phyloP scores from a whole-genome alignment of 23 red algal species.

The Gracilaria caudata region DNA sequence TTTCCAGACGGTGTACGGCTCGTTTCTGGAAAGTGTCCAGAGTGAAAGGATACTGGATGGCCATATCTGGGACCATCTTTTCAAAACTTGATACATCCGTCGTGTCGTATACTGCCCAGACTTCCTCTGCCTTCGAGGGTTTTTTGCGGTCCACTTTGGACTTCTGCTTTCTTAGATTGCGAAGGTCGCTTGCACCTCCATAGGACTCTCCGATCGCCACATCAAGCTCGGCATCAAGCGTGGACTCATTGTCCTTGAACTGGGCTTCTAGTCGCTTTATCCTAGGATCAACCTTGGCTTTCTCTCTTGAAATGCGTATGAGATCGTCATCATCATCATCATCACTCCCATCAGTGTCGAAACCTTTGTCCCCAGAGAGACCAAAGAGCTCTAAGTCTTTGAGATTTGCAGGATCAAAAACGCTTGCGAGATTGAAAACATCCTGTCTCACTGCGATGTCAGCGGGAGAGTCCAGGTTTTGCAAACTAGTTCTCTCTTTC shows the following conservation, averaged over 20 bases:
- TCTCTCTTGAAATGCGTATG: neutral
- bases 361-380: slow-evolving; percentile 5
- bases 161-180: slow-evolving; percentile 25
- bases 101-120: slow-evolving; percentile 72
- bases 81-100: slow-evolving; percentile 77
- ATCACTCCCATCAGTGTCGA: slow-evolving; percentile 28
- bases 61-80: slow-evolving; percentile 74
- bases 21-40: slow-evolving; percentile 91
- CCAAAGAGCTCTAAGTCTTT: slow-evolving; percentile 65
- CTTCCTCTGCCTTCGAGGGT: slow-evolving; percentile 21
- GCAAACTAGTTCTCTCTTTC: slow-evolving; percentile 39
- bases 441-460: slow-evolving; percentile 28
- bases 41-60: slow-evolving; percentile 77
- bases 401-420: slow-evolving; percentile 59
- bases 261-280: slow-evolving; percentile 12
- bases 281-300: slow-evolving; percentile 12
- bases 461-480: slow-evolving; percentile 32
- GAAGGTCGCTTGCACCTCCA: slow-evolving; percentile 5
- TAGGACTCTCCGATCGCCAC: slow-evolving; percentile 35
- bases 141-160: neutral
- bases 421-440: slow-evolving; percentile 56
- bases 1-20: slow-evolving; percentile 87
- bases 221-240: slow-evolving; percentile 54
- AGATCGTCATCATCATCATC: slow-evolving; percentile 44
- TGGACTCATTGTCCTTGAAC: slow-evolving; percentile 9